Percentiles rank a stretch among this genome's conserved stretches.
phyloP scores from a whole-genome alignment of 305 asterid species.

The Rubia balearica region DNA sequence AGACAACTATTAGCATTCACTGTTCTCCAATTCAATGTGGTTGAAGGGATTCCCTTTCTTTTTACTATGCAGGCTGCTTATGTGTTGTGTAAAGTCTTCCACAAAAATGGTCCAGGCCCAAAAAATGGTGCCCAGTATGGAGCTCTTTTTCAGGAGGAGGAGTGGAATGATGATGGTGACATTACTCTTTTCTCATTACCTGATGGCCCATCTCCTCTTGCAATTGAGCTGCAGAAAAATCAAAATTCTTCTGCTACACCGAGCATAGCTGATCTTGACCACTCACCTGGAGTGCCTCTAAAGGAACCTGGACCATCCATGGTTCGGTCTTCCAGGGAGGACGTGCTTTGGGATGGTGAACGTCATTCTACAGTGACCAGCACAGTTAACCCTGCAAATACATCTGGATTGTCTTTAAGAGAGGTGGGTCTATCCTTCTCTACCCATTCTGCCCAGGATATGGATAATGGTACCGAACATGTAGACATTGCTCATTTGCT shows the following conservation, averaged over 20 bases:
- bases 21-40: neutral
- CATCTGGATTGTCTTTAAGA: neutral
- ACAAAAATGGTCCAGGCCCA: slow-evolving; percentile 80
- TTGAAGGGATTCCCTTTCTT: neutral
- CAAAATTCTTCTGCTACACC: slow-evolving; percentile 8
- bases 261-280: slow-evolving; percentile 10
- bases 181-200: slow-evolving; percentile 20
- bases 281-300: slow-evolving; percentile 15
- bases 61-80: slow-evolving; percentile 44
- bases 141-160: slow-evolving; percentile 77
- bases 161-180: slow-evolving; percentile 55
- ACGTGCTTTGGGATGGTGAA: neutral
- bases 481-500: slow-evolving; percentile 37
- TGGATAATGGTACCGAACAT: slow-evolving; percentile 17
- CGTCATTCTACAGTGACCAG: neutral
- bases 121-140: slow-evolving; percentile 92
- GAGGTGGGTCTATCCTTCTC: slow-evolving; percentile 16
- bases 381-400: neutral
- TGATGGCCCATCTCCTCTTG: slow-evolving; percentile 12
- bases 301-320: slow-evolving; percentile 10
- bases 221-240: slow-evolving; percentile 19
- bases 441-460: slow-evolving; percentile 21
- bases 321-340: neutral
- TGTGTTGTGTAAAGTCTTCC: slow-evolving; percentile 70
- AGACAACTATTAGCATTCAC: neutral